A percentile compares a stretch with the other conserved stretches of the same genome.
phyloP scores from a whole-genome alignment of 1,284 basidiomycete species.

The Apiotrichum porosum region DNA sequence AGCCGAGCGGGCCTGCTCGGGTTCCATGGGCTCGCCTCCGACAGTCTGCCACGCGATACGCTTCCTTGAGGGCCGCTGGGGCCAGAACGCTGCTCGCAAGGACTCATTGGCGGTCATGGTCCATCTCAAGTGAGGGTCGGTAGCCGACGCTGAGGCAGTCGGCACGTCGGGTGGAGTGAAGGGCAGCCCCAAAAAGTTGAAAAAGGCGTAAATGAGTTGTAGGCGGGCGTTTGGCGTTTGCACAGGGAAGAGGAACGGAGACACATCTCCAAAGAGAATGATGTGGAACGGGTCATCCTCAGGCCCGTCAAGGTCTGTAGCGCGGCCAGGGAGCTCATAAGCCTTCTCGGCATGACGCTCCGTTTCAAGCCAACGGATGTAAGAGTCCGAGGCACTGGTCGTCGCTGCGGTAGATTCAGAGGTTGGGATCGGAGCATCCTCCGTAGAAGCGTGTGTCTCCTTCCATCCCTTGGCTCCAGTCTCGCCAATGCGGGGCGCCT shows the following conservation, averaged over 20 bases:
- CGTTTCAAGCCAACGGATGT: slow-evolving; percentile 61
- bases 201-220: slow-evolving; percentile 67
- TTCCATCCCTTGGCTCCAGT: slow-evolving; percentile 49
- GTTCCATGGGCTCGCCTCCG: slow-evolving; percentile 48
- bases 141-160: slow-evolving; percentile 40
- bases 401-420: not conserved
- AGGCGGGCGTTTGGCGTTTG: slow-evolving; percentile 55
- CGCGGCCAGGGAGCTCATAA: slow-evolving; percentile 57
- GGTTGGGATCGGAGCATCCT: not conserved
- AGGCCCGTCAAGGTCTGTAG: slow-evolving; percentile 54
- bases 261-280: slow-evolving; percentile 75
- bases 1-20: slow-evolving; percentile 23
- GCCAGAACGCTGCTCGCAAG: slow-evolving; percentile 38
- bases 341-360: slow-evolving; percentile 56
- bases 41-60: slow-evolving; percentile 39
- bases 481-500: slow-evolving; percentile 52
- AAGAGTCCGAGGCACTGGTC: slow-evolving; percentile 55
- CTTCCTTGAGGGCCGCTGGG: slow-evolving; percentile 1
- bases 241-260: slow-evolving; percentile 62
- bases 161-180: slow-evolving; percentile 48
- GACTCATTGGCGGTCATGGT: slow-evolving; percentile 14
- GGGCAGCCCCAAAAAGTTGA: slow-evolving; percentile 68
- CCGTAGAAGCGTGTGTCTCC: slow-evolving; percentile 11
- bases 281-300: slow-evolving; percentile 65
- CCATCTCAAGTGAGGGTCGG: slow-evolving; percentile 47